Base-by-base conservation (phyloP, 2,329 filamentous ascomycete species). In the Penicillium hordei region DNA sequence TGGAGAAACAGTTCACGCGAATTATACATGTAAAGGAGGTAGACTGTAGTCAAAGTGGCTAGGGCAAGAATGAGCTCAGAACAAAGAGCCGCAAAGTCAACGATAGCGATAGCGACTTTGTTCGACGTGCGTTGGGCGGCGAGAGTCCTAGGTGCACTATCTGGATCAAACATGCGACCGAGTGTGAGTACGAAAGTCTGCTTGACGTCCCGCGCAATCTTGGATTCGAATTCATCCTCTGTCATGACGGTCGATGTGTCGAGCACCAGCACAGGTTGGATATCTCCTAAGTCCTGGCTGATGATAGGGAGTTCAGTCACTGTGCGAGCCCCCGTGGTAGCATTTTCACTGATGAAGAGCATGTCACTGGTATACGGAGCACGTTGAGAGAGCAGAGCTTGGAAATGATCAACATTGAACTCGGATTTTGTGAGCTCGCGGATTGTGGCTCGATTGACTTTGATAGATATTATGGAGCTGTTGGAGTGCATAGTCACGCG, bases 301-400 rank as follows among this genome's bases (percentile, higher is more conserved):
- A 73, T 70, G 8, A 70, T 66, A 0, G 71, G 70, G 10, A 73
- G 51, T 43, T 72, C 70, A 0, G 68, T 73, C 12, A 72, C 53
- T 0, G 57, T 66, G 2, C 67, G 68, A 31, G 60, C 62, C 6
- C 67, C 68, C 2, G 66, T 67, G 1, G 69, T 72, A 13, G 57
- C 48, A 34, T 73, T 72, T 21, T 68, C 60, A 19, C 61, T 53
- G 33, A 73, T 65, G 43, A 72, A 73, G 9, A 73, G 53, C 61
- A 72, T 67, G 31, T 73, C 71, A 52, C 71, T 72, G 12, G 70
- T 73, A 46, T 71, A 73, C 1, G 69, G 67, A 6, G 70, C 67
- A 21, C 70, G 68, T 29, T 72, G 60, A 1, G 68, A 66, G 4
- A 74, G 58, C 5, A 73, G 60, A 5, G 64, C 65, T 27, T 72